These are phyloP conservation scores for Phytomonas serpens DNA, from an alignment of 208 protist genomes.

Conservation along the genomic window DNA sequence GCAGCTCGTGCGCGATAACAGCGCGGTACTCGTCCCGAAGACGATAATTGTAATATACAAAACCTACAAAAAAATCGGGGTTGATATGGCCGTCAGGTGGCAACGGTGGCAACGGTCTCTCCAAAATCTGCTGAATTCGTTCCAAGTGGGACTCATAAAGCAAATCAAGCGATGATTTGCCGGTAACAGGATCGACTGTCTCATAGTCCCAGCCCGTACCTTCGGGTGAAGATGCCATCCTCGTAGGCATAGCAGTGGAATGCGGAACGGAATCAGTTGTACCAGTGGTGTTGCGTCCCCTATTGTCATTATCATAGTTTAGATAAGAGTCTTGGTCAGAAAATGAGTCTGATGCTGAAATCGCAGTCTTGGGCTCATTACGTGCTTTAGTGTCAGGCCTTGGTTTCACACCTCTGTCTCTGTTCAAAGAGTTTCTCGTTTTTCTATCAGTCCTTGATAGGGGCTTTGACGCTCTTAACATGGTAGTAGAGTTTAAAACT, in stretches of 20 bases:
- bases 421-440: background rate
- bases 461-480: background rate
- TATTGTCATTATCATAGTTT: background rate
- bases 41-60: conserved; percentile 74
- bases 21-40: conserved; percentile 78
- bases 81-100: conserved; percentile 59
- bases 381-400: background rate
- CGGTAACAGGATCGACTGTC: conserved; percentile 33
- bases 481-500: background rate
- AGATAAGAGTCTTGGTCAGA: background rate
- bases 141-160: conserved; percentile 47
- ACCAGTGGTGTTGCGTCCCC: background rate
- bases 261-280: background rate
- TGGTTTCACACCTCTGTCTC: background rate
- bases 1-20: conserved; percentile 47
- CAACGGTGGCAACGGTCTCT: conserved; percentile 57
- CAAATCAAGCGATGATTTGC: conserved; percentile 47
- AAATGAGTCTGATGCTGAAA: background rate
- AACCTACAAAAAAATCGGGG: conserved; percentile 79
- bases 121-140: conserved; percentile 50
- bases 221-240: background rate
- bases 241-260: background rate
- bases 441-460: background rate
- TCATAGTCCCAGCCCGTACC: conserved; percentile 50
- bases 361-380: background rate